phyloP scores from a whole-genome alignment of 2,329 filamentous ascomycete genomes.

The Aspergillus costaricaensis region DNA sequence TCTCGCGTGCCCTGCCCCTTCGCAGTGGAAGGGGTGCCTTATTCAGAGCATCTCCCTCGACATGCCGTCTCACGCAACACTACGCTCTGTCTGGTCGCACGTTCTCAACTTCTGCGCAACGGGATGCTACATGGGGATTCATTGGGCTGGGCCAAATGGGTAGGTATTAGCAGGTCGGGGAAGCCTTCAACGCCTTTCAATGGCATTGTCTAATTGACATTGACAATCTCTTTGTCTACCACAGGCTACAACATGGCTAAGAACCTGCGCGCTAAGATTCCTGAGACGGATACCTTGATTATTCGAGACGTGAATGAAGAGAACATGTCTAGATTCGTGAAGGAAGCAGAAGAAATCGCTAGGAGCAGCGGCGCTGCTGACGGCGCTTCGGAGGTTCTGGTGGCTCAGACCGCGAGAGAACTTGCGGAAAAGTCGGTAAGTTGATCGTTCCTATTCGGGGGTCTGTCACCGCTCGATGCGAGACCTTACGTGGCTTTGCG shows the following conservation, averaged over 20 bases:
- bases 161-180: conserved; percentile 34
- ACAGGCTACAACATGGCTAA: conserved; percentile 72
- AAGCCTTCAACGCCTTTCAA: too few relatives aligned
- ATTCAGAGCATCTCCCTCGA: conserved; percentile 9
- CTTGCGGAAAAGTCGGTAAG: conserved; percentile 69
- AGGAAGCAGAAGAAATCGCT: conserved; percentile 49
- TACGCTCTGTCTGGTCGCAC: conserved; percentile 22
- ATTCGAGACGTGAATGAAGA: conserved; percentile 67
- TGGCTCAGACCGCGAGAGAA: conserved; percentile 61
- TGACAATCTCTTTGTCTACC: conserved; percentile 3
- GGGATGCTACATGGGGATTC: conserved; percentile 59
- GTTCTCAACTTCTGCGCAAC: conserved; percentile 51
- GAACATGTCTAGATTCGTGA: conserved; percentile 58
- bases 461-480: background rate
- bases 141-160: conserved; percentile 64
- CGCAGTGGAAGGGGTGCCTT: conserved; percentile 14
- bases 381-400: conserved; percentile 52
- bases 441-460: conserved; percentile 1
- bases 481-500: background rate
- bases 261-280: conserved; percentile 68
- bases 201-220: background rate
- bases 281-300: conserved; percentile 61
- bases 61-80: background rate
- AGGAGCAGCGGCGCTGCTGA: conserved; percentile 29
- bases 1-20: conserved; percentile 16